Conservation (phyloP, 352 stramenopile genomes). For the Phytophthora tubulina region DNA sequence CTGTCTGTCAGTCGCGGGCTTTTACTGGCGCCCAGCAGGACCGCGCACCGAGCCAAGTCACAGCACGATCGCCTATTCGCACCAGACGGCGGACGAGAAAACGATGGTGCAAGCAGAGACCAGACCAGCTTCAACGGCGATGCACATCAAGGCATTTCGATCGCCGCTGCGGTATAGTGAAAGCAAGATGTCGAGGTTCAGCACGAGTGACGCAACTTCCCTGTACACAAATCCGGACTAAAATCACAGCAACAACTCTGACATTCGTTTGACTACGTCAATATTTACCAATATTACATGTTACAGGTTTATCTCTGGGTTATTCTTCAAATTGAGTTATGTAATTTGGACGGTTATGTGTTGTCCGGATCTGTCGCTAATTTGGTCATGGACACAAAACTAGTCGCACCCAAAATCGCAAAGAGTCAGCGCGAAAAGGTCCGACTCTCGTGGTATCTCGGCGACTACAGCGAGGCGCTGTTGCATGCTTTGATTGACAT, state of each 20-base stretch:
- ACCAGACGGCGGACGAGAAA: constrained; percentile 7
- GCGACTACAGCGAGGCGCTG: not conserved
- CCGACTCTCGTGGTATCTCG: constrained; percentile 2
- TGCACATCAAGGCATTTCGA: constrained; percentile 33
- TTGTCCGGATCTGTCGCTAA: not conserved
- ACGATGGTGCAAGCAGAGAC: not conserved
- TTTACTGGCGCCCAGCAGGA: not conserved
- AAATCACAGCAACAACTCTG: not conserved
- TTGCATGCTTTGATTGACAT: not conserved
- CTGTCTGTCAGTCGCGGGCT: not conserved
- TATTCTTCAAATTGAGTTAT: not conserved
- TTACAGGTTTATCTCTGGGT: not conserved
- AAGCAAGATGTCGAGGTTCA: constrained; percentile 38
- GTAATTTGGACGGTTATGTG: not conserved
- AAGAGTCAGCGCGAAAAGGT: constrained; percentile 14
- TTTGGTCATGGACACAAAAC: constrained; percentile 9
- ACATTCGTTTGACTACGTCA: too few species aligned
- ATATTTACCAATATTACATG: not conserved
- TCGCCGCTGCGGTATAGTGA: constrained; percentile 16
- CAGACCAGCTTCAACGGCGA: not conserved
- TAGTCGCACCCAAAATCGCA: constrained; percentile 23
- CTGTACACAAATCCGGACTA: not conserved
- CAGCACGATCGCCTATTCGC: constrained; percentile 23
- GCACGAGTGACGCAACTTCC: not conserved
- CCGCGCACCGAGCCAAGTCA: not conserved